Evolutionary conservation across 192 early-diverging fungal genomes (phyloP).

Genomic region (Rhizoclosmatium sp.): DNA sequence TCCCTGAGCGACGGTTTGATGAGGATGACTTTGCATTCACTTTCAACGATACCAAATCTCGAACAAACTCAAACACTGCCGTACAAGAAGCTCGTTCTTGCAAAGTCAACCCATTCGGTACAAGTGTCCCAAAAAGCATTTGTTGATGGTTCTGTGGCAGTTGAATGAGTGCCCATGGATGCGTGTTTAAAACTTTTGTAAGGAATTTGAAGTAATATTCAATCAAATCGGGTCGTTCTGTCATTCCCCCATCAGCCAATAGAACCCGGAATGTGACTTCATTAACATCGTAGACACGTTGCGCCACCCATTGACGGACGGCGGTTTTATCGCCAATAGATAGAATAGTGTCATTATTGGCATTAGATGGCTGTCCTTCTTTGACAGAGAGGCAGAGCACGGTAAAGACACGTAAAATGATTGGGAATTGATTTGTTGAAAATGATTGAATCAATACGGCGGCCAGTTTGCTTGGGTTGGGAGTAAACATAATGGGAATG

Average conservation of each 20-base stretch:
- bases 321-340: conserved; percentile 19
- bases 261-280: conserved; percentile 25
- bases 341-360: conserved; percentile 3
- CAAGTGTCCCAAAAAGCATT: conserved; percentile 28
- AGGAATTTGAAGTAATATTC: conserved; percentile 44
- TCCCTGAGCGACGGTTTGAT: neutral
- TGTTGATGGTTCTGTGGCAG: conserved; percentile 32
- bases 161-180: conserved; percentile 37
- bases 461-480: conserved; percentile 13
- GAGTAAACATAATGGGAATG: conserved; percentile 36
- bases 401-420: conserved; percentile 12
- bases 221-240: conserved; percentile 41
- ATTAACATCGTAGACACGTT: conserved; percentile 22
- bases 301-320: conserved; percentile 20
- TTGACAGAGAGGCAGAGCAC: conserved; percentile 13
- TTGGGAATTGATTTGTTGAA: conserved; percentile 20
- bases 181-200: conserved; percentile 17
- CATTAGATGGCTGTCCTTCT: neutral
- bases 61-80: conserved; percentile 40
- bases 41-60: conserved; percentile 30
- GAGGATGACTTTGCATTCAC: neutral
- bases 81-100: conserved; percentile 41
- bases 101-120: conserved; percentile 29
- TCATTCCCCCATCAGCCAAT: conserved; percentile 33
- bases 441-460: conserved; percentile 19